Percentiles rank a stretch among this genome's conserved stretches.
Evolutionary conservation across 345 rosid genomes (phyloP).

Genomic region (Psidium guajava): DNA sequence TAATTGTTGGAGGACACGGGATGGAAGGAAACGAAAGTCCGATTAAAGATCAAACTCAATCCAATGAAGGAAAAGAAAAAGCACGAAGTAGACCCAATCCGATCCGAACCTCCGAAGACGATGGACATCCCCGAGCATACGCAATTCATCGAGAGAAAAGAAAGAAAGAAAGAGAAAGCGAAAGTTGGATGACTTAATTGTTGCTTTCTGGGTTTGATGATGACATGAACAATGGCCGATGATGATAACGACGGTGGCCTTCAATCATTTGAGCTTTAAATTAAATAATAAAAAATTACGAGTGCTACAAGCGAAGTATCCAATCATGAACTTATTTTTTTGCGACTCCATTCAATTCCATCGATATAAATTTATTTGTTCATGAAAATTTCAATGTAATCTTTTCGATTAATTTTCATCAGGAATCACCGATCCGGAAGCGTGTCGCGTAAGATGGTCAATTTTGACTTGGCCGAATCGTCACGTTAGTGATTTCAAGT

Average conservation of each 20-base stretch:
- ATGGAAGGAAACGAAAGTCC: background rate
- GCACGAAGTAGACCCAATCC: background rate
- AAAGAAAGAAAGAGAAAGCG: background rate
- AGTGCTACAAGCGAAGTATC: background rate
- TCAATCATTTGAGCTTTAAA: background rate
- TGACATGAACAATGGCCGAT: background rate
- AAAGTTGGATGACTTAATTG: background rate
- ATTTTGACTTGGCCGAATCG: fast-evolving
- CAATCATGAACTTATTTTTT: background rate
- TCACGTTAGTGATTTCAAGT: fast-evolving
- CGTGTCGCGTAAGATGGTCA: fast-evolving
- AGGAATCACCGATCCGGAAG: fast-evolving
- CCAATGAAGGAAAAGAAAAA: background rate
- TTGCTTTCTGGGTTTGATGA: background rate
- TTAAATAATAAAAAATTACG: background rate
- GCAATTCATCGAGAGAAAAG: background rate
- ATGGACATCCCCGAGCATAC: background rate
- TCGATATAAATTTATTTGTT: background rate
- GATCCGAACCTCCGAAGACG: background rate
- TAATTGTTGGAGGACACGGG: background rate
- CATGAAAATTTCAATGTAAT: background rate
- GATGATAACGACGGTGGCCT: background rate
- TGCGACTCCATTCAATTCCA: fast-evolving
- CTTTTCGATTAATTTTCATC: fast-evolving
- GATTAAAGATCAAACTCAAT: background rate